These are phyloP conservation scores for Lentinula boryana DNA, from an alignment of 768 basidiomycete species.

Conservation along the genomic window DNA sequence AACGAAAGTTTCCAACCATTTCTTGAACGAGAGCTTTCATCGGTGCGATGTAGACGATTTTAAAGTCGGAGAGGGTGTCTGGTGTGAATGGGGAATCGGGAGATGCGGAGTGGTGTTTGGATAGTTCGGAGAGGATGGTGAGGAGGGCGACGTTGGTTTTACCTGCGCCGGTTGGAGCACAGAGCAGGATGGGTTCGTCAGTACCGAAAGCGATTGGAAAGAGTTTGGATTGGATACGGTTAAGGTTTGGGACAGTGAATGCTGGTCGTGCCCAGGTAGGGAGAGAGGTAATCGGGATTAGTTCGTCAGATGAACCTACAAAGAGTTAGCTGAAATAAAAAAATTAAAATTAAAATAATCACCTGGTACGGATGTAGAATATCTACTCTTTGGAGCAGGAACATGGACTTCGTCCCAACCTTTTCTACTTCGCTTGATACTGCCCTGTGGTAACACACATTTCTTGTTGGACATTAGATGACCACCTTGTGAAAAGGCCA, in stretches of 20 bases:
- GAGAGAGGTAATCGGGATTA: slow-evolving; percentile 65
- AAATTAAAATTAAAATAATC: too few species aligned
- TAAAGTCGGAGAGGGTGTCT: slow-evolving; percentile 68
- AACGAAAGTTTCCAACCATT: slow-evolving; percentile 92
- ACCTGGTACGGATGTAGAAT: neutral
- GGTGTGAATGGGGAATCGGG: slow-evolving; percentile 55
- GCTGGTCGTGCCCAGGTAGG: slow-evolving; percentile 87
- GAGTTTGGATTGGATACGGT: slow-evolving; percentile 89
- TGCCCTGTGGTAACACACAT: slow-evolving; percentile 94
- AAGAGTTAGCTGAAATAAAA: slow-evolving; percentile 1
- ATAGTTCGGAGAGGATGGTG: slow-evolving; percentile 85
- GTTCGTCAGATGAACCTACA: slow-evolving; percentile 59
- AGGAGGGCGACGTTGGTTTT: slow-evolving; percentile 99
- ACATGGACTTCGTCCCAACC: slow-evolving; percentile 98
- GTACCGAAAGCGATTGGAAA: slow-evolving; percentile 92
- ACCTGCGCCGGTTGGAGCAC: slow-evolving; percentile 97
- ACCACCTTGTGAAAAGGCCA: slow-evolving; percentile 96
- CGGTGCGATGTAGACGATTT: slow-evolving; percentile 95
- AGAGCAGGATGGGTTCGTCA: slow-evolving; percentile 91
- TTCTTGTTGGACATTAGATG: slow-evolving; percentile 99
- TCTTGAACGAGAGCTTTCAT: slow-evolving; percentile 99
- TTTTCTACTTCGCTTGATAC: slow-evolving; percentile 94
- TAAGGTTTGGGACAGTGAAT: slow-evolving; percentile 77
- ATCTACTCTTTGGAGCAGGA: slow-evolving; percentile 73
- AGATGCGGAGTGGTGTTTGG: slow-evolving; percentile 75